Percentiles rank a stretch among this genome's conserved stretches.
phyloP scores from a whole-genome alignment of 2,329 filamentous ascomycete genomes.

The Lanzia echinophila region DNA sequence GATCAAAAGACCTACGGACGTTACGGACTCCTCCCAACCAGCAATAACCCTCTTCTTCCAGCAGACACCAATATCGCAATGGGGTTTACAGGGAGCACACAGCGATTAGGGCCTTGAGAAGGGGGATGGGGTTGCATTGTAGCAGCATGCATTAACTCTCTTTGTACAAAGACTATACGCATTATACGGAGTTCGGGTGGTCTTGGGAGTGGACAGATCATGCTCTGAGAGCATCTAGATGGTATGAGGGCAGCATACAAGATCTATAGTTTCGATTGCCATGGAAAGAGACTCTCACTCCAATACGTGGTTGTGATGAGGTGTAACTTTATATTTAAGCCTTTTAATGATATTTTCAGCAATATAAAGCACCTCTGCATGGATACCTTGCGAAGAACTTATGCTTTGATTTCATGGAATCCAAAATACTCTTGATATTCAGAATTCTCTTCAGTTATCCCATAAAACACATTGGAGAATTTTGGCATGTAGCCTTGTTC shows the following conservation, averaged over 20 bases:
- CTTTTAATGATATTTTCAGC: slow-evolving; percentile 3
- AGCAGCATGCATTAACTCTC: background rate
- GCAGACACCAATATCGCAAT: slow-evolving; percentile 39
- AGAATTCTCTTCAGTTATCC: no score
- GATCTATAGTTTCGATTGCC: background rate
- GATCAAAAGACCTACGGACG: slow-evolving; percentile 94
- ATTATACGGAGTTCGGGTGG: slow-evolving; percentile 6
- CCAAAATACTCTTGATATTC: no score
- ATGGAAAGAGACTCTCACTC: background rate
- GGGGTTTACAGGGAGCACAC: slow-evolving; percentile 55
- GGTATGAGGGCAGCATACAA: background rate
- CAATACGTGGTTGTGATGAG: background rate
- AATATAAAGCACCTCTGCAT: no score
- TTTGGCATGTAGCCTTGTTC: no score
- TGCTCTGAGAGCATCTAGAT: background rate
- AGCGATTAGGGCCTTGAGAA: slow-evolving; percentile 61
- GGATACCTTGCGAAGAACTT: no score
- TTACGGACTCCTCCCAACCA: slow-evolving; percentile 77
- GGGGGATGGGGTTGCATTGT: background rate
- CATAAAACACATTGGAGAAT: no score
- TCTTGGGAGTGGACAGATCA: background rate
- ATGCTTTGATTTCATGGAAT: no score
- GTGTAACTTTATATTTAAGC: background rate
- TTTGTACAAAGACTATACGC: slow-evolving; percentile 6
- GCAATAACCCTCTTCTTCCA: slow-evolving; percentile 32